Evolutionary conservation across 2,329 filamentous ascomycete genomes (phyloP).

Genomic region (Sclerotinia borealis): DNA sequence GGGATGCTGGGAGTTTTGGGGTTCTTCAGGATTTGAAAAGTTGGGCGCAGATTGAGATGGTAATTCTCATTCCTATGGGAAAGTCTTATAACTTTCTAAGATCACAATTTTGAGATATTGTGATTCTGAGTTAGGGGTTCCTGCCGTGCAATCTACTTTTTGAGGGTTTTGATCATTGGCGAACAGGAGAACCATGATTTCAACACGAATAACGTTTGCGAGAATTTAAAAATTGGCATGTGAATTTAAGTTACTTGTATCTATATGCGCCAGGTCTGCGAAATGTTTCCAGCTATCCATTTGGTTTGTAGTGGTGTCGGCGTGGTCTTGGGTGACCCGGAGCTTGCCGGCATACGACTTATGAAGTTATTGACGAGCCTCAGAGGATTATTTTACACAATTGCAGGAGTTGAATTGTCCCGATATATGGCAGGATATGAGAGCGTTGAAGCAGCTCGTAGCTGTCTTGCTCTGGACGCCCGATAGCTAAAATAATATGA

Average conservation of each 20-base stretch:
- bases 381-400: too few species aligned
- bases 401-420: too few species aligned
- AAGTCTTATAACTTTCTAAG: not conserved
- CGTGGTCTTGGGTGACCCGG: not conserved
- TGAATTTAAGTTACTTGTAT: rapidly evolving
- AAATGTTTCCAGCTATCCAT: rapidly evolving
- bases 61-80: not conserved
- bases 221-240: not conserved
- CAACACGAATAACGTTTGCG: not conserved
- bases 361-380: not conserved
- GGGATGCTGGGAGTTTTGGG: not conserved
- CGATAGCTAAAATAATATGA: too few species aligned
- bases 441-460: too few species aligned
- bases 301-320: not conserved
- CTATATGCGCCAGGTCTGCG: not conserved
- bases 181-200: not conserved
- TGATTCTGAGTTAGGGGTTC: not conserved
- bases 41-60: too few species aligned
- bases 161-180: not conserved
- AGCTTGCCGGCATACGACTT: not conserved
- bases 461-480: not conserved
- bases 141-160: not conserved
- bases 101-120: not conserved
- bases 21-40: too few species aligned
- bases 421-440: not conserved